phyloP scores from a whole-genome alignment of 2,329 filamentous ascomycete species.

The Fusarium praegraminearum region DNA sequence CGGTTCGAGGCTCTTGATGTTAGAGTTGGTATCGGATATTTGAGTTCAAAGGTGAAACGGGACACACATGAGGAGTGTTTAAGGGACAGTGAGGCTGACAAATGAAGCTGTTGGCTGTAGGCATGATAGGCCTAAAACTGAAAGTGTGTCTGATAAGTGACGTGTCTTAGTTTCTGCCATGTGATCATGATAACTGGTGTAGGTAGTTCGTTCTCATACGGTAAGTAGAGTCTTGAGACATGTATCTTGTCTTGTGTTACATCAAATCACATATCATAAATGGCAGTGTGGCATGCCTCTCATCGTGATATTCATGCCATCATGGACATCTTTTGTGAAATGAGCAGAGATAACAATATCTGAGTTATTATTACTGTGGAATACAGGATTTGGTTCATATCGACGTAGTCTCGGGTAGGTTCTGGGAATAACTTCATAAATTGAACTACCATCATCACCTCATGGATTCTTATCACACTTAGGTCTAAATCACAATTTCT shows the following conservation, averaged over 20 bases:
- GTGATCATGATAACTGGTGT: neutral
- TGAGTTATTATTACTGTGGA: neutral
- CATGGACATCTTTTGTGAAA: neutral
- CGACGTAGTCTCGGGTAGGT: neutral
- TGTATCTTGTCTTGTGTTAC: neutral
- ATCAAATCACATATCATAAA: neutral
- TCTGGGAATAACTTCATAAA: neutral
- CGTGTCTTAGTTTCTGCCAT: neutral
- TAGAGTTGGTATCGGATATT: neutral
- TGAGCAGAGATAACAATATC: neutral
- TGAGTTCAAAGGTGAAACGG: conserved; percentile 1
- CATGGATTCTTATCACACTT: neutral
- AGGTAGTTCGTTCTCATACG: no score
- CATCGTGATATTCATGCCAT: neutral
- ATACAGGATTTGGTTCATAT: neutral
- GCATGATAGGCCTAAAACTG: neutral
- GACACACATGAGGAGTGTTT: neutral
- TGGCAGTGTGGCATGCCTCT: neutral
- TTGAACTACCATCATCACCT: no score
- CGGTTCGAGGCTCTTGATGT: neutral
- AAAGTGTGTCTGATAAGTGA: neutral
- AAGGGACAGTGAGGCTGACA: neutral
- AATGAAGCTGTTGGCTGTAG: neutral
- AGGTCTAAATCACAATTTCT: no score
- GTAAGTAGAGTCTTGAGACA: no score